A percentile compares a stretch with the other conserved stretches of the same genome.
These are phyloP conservation scores for Wickerhamomyces strasburgensis DNA, from an alignment of 805 yeast species.

Conservation along the genomic window DNA sequence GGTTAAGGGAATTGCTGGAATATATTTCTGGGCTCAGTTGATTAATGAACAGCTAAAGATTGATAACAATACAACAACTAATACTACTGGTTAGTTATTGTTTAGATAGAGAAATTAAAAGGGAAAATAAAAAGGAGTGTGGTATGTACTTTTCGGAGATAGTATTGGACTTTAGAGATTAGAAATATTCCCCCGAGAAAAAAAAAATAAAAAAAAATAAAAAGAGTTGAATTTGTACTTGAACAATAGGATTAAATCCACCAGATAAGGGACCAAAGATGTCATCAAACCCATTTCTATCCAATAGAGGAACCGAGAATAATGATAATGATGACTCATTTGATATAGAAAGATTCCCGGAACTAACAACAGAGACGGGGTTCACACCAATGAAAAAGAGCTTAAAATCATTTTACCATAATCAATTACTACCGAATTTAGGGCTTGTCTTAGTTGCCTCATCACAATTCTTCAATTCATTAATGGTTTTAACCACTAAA, in stretches of 20 bases:
- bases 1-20: conserved; percentile 44
- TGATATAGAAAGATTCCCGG: background rate
- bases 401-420: background rate
- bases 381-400: background rate
- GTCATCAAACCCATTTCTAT: background rate
- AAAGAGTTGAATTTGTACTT: too few relatives aligned
- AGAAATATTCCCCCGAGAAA: too few relatives aligned
- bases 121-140: too few relatives aligned
- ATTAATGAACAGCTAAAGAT: conserved; percentile 18
- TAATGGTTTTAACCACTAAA: conserved; percentile 74
- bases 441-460: conserved; percentile 57
- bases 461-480: conserved; percentile 69
- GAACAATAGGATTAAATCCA: too few relatives aligned
- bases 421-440: conserved; percentile 17
- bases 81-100: too few relatives aligned
- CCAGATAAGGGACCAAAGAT: too few relatives aligned
- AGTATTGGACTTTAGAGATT: too few relatives aligned
- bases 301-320: too few relatives aligned
- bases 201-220: too few relatives aligned
- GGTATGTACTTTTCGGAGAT: too few relatives aligned
- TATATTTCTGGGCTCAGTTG: conserved; percentile 42
- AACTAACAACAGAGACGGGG: background rate
- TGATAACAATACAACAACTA: too few relatives aligned
- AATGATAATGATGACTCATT: background rate
- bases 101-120: too few relatives aligned